Percentiles rank a stretch among this genome's conserved stretches.
These are phyloP conservation scores for Aspergillus eucalypticola DNA, from an alignment of 2,329 filamentous ascomycete species.

Conservation along the genomic window DNA sequence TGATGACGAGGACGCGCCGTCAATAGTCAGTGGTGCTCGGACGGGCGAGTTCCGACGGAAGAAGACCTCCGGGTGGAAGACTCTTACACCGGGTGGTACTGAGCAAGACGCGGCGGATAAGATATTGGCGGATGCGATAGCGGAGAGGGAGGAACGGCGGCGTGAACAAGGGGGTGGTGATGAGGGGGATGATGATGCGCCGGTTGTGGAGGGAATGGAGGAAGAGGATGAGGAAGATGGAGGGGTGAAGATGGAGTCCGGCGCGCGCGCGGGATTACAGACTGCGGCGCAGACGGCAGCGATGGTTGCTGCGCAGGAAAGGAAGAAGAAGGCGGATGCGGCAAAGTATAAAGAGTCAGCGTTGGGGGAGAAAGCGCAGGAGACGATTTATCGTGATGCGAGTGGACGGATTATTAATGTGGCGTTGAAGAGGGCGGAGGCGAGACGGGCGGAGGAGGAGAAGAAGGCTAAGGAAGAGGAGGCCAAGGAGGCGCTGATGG, in stretches of 20 bases:
- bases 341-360: slow-evolving; percentile 43
- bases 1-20: slow-evolving; percentile 42
- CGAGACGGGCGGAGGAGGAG: slow-evolving; percentile 74
- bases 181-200: slow-evolving; percentile 53
- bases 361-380: slow-evolving; percentile 56
- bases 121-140: slow-evolving; percentile 70
- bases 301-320: slow-evolving; percentile 67
- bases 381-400: slow-evolving; percentile 94
- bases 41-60: slow-evolving; percentile 64
- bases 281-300: slow-evolving; percentile 75
- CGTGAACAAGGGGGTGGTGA: slow-evolving; percentile 41
- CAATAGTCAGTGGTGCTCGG: slow-evolving; percentile 27
- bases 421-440: slow-evolving; percentile 84
- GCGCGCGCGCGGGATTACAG: slow-evolving; percentile 84
- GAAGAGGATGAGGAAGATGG: slow-evolving; percentile 30
- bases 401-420: slow-evolving; percentile 93
- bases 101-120: slow-evolving; percentile 12
- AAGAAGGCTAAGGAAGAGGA: slow-evolving; percentile 64
- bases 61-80: slow-evolving; percentile 81
- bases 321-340: slow-evolving; percentile 48
- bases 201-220: slow-evolving; percentile 44
- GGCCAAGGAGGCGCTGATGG: slow-evolving; percentile 71
- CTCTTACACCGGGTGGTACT: slow-evolving; percentile 50
- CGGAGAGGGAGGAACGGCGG: slow-evolving; percentile 64
- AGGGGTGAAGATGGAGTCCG: slow-evolving; percentile 75